Conservation (phyloP, 257 asterid genomes). For the Handroanthus guayacan region DNA sequence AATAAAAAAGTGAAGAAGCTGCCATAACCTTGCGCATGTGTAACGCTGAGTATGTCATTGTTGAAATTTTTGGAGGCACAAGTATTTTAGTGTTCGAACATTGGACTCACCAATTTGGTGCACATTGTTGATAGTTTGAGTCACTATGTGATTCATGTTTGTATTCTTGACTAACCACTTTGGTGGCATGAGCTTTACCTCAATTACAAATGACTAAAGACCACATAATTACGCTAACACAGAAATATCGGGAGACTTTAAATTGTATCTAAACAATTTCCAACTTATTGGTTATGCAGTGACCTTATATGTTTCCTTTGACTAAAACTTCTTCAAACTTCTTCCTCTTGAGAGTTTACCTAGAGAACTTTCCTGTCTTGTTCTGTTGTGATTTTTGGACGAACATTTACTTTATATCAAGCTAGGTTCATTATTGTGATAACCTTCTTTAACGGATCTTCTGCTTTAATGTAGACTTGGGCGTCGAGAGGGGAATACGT, state of each 20-base stretch:
- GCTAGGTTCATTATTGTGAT: slow-evolving; percentile 7
- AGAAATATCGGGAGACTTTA: neutral
- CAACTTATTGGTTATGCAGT: slow-evolving; percentile 2
- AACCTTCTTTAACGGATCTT: slow-evolving; percentile 9
- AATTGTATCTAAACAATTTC: slow-evolving; percentile 9
- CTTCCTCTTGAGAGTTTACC: neutral
- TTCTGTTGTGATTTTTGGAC: neutral
- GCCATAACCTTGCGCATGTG: neutral
- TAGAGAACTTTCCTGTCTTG: neutral
- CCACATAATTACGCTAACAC: neutral
- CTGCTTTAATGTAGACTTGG: slow-evolving; percentile 57
- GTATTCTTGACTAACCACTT: neutral
- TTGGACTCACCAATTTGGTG: neutral
- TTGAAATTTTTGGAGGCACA: neutral
- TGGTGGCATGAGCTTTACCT: slow-evolving; percentile 3
- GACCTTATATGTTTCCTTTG: neutral
- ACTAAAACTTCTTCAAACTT: slow-evolving; percentile 3
- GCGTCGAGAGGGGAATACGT: slow-evolving; percentile 79
- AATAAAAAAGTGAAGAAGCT: neutral
- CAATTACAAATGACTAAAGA: neutral
- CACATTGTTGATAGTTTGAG: slow-evolving; percentile 8
- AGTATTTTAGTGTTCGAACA: no score
- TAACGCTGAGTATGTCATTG: neutral
- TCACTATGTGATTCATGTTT: neutral
- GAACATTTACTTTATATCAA: neutral